phyloP scores from a whole-genome alignment of 192 early-diverging fungal genomes.

The Podila epicladia region DNA sequence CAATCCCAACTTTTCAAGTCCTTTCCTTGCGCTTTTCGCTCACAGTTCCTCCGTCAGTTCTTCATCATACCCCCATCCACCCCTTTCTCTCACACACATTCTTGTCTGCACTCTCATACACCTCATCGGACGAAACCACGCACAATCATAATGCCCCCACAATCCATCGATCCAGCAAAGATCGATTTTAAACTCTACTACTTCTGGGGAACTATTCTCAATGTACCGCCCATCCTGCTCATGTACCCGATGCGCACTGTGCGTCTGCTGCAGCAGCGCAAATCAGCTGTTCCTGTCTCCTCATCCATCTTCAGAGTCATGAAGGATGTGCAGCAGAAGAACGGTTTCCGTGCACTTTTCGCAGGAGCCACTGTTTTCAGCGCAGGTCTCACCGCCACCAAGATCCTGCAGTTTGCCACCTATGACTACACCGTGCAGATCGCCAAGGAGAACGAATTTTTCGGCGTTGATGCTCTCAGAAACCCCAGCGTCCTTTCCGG shows the following conservation, averaged over 20 bases:
- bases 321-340: conserved; percentile 43
- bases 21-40: background rate
- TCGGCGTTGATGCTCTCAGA: conserved; percentile 16
- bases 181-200: conserved; percentile 53
- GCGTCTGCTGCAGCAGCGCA: conserved; percentile 47
- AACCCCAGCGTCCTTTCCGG: conserved; percentile 27
- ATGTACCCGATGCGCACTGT: conserved; percentile 55
- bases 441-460: conserved; percentile 33
- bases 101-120: background rate
- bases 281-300: conserved; percentile 43
- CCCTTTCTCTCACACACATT: background rate
- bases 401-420: conserved; percentile 52
- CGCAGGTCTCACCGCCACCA: conserved; percentile 32
- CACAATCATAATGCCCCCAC: conserved; percentile 32
- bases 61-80: too few relatives aligned
- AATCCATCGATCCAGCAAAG: conserved; percentile 25
- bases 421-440: conserved; percentile 40
- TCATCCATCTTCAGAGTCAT: conserved; percentile 50
- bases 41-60: background rate
- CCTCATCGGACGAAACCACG: background rate
- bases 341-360: conserved; percentile 43
- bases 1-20: background rate
- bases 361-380: conserved; percentile 49
- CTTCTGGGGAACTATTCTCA: conserved; percentile 49
- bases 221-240: conserved; percentile 47